These are phyloP conservation scores for Physaria fendleri DNA, from an alignment of 345 rosid genomes.

Conservation along the genomic window DNA sequence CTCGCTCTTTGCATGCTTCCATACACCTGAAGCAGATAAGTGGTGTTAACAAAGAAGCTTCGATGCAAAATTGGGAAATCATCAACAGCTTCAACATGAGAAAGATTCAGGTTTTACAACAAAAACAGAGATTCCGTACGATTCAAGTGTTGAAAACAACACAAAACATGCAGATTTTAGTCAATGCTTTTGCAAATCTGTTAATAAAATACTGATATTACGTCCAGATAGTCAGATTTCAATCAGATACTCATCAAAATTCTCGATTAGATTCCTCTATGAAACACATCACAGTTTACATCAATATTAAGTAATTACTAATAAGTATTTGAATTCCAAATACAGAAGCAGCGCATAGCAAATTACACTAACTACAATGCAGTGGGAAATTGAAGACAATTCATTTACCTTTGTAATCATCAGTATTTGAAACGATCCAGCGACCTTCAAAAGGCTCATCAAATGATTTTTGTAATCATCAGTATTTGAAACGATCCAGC, in stretches of 20 bases:
- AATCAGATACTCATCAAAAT: background rate
- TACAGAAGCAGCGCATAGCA: background rate
- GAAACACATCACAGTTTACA: background rate
- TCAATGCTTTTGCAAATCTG: background rate
- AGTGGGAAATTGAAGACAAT: background rate
- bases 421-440: conserved; percentile 66
- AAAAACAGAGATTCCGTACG: background rate
- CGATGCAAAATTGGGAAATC: background rate
- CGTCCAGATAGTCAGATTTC: background rate
- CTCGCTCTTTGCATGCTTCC: conserved; percentile 75
- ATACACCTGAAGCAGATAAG: conserved; percentile 42
- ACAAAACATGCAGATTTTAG: background rate
- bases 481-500: conserved; percentile 69
- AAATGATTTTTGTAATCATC: conserved; percentile 57
- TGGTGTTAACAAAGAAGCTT: conserved; percentile 20
- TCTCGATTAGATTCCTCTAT: background rate
- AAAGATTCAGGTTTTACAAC: background rate
- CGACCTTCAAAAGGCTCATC: conserved; percentile 68
- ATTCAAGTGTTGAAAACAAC: background rate
- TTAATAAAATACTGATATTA: background rate
- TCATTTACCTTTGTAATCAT: conserved; percentile 50
- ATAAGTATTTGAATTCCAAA: background rate
- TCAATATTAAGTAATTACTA: background rate
- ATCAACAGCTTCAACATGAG: background rate
- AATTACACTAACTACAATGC: background rate